Base-by-base conservation (phyloP, 1,284 basidiomycete genomes). In the Flammula alnicola region DNA sequence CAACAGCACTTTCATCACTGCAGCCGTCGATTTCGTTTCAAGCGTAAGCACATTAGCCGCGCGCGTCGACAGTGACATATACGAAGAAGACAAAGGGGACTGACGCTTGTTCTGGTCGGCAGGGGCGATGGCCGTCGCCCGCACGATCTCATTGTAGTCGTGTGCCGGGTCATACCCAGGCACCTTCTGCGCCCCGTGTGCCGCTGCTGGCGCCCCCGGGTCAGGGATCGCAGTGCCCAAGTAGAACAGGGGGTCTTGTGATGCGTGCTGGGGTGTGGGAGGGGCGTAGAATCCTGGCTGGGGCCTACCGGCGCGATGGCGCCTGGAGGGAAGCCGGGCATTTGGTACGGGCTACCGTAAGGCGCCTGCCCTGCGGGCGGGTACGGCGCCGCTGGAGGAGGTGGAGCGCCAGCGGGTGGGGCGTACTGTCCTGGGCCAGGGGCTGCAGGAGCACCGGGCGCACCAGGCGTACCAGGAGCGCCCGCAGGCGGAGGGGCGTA, bases 1-100 rank as follows among this genome's bases (percentile, higher is more conserved):
- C 3, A 63, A 53, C 2, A 76, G 52, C 6, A 63, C 61, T 10
- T 56, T 49, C 19, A 67, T 63, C 25, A 74, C 74, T 75, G 37
- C 12, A 23, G 20, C 12, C 6, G 36, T 8, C 12, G 22, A 39
- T 47, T 39, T 38, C 16, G 27, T 39, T 22, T 47, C 44, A 19
- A 47, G 29, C 17, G 35, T 45, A 27, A 45, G 44, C 37, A 38
- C 5, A 11, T 47, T 47, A 14, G 44, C 35, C 27, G 44, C 30
- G 12, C 33, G 36, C n/a, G 37, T 31, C 7, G 37, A 17, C 12
- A 47, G 31, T 11, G 27, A 27, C 8, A 30, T 36, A n/a, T 39
- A 31, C 22, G 44, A 35, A 19, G 44, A 47, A n/a, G 36, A 19
- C 44, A 47, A 44, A 17, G 27, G 16, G 22, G 37, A 57, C 56